These are phyloP conservation scores for Setomelanomma holmii DNA, from an alignment of 2,329 filamentous ascomycete species.

Conservation along the genomic window DNA sequence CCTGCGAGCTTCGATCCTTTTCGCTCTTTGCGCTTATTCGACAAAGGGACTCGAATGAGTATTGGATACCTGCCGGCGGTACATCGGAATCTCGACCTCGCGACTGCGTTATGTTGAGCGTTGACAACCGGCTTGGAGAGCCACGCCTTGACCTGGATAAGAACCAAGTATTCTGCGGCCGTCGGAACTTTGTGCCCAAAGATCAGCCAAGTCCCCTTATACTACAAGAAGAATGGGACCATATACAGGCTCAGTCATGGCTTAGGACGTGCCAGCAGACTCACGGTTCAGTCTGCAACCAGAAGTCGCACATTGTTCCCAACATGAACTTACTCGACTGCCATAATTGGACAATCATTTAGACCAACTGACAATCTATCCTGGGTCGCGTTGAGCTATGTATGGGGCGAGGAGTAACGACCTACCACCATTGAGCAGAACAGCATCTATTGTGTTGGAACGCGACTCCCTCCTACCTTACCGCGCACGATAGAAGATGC, in stretches of 20 bases:
- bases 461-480: not conserved
- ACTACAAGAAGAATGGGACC: no score
- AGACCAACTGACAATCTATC: not conserved
- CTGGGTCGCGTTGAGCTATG: constrained; percentile 6
- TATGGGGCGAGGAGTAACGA: constrained; percentile 3
- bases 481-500: constrained; percentile 5
- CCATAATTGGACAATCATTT: not conserved
- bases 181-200: no score
- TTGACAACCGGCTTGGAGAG: no score
- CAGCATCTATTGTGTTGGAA: not conserved
- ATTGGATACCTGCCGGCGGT: no score
- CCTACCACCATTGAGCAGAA: not conserved
- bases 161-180: no score
- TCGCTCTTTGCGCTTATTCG: no score
- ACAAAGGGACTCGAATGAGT: no score
- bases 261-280: not conserved
- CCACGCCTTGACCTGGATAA: no score
- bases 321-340: constrained; percentile 2
- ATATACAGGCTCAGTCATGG: not conserved
- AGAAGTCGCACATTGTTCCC: not conserved
- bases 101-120: no score
- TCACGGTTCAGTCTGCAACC: not conserved
- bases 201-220: no score
- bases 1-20: no score
- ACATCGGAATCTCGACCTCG: no score